Percentiles rank a stretch among this genome's conserved stretches.
Evolutionary conservation across 148 eudicot species (phyloP).

Genomic region (Pharnaceum exiguum): DNA sequence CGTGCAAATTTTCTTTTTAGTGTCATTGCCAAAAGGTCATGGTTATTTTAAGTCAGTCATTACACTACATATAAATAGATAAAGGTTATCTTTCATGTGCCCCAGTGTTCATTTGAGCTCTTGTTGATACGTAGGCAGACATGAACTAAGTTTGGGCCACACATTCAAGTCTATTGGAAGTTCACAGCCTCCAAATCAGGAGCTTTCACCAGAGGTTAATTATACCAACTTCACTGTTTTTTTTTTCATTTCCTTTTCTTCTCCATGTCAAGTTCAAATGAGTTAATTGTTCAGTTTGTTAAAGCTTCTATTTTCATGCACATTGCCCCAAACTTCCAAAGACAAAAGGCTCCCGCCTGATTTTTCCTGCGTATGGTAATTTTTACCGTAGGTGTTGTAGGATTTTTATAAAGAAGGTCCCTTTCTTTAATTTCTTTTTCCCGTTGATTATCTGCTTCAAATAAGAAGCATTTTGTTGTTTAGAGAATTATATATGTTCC

Average conservation of each 20-base stretch:
- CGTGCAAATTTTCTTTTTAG: too few species aligned
- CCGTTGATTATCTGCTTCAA: too few species aligned
- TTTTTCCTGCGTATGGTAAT: too few species aligned
- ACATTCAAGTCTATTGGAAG: slow-evolving; percentile 51
- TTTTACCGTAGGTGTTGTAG: too few species aligned
- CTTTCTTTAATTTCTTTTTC: too few species aligned
- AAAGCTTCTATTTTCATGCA: background rate
- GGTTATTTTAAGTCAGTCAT: background rate
- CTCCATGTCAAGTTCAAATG: background rate
- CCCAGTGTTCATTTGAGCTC: slow-evolving; percentile 4
- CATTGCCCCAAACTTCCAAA: background rate
- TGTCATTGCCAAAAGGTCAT: background rate
- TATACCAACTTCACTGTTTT: background rate
- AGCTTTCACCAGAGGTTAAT: slow-evolving; percentile 77
- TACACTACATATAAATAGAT: too few species aligned
- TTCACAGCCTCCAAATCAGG: slow-evolving; percentile 60
- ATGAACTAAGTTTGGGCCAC: slow-evolving; percentile 74
- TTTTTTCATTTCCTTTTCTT: slow-evolving; percentile 6
- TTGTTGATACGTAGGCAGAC: slow-evolving; percentile 47
- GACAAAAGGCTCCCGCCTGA: too few species aligned
- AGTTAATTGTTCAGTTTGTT: background rate
- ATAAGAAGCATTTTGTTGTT: too few species aligned
- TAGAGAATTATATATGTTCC: too few species aligned
- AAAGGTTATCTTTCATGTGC: background rate
- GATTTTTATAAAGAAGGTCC: too few species aligned